Base-by-base conservation (phyloP, 1,139 yeast genomes). In the Blastobotrys raffinosifermentans region DNA sequence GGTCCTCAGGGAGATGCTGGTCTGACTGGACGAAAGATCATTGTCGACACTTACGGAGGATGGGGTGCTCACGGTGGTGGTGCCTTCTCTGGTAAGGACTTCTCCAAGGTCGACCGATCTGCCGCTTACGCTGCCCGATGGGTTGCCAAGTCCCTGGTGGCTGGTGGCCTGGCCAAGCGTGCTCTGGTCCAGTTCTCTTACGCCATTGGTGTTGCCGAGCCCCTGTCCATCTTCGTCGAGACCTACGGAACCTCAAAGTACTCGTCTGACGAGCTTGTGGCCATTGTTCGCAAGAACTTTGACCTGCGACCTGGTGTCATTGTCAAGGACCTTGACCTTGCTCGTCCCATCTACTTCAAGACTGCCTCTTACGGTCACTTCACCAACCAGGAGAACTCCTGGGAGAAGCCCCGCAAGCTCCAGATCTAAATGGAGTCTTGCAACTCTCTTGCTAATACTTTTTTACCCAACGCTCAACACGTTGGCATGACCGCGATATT, bases 51-150 rank as follows among this genome's bases (percentile, higher is more conserved):
- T 50, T 91, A 91, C 73, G 99, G 99, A 75, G 98, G 99, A 60
- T 93, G 98, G 93, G 96, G 98, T 71, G 97, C 98, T 60, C 98
- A 91, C 76, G 99, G 99, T 72, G 99, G 99, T 77, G 99, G 99
- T 78, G 98, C 98, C 52, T 91, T 93, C 87, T 84, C 96, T 49
- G 99, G 99, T 71, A 91, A 91, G 77, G 99, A 91, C 71, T 91
- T 86, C 84, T 86, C 97, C 66, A 91, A 91, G 78, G 99, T 91
- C 62, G 99, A 91, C 71, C 86, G 99, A 76, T 91, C 98, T 53
- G 99, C 98, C 63, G 98, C 98, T 54, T 91, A 91, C 66, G 97
- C 98, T 61, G 98, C 98, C 57, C 87, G 98, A 76, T 93, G 98
- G 98, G 96, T 91, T 58, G 98, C 98, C 67, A 91, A 91, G 76